Percentiles rank a stretch among this genome's conserved stretches.
phyloP scores from a whole-genome alignment of 2,329 filamentous ascomycete species.

The Nigrospora oryzae region DNA sequence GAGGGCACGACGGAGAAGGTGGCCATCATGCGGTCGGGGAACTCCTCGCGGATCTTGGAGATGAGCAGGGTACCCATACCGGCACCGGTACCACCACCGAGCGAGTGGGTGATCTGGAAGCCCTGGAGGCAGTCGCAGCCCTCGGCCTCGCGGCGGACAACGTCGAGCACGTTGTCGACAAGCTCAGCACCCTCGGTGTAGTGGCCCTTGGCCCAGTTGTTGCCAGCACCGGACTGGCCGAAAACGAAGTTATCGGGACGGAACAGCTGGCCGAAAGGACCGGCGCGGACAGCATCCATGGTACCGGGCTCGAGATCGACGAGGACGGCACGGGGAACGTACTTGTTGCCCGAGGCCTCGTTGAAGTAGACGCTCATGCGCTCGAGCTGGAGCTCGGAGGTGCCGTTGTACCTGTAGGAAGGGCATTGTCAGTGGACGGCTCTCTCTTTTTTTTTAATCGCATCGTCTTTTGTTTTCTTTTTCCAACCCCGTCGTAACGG shows the following conservation, averaged over 20 bases:
- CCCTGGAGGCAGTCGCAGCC: slow-evolving; percentile 99
- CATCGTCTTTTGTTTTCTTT: not conserved
- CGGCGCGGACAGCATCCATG: slow-evolving; percentile 98
- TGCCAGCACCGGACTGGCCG: slow-evolving; percentile 97
- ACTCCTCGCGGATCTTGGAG: slow-evolving; percentile 99
- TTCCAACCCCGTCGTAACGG: not conserved
- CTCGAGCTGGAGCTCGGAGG: slow-evolving; percentile 98
- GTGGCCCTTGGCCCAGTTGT: slow-evolving; percentile 99
- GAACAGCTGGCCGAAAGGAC: slow-evolving; percentile 98
- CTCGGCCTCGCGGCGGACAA: slow-evolving; percentile 97
- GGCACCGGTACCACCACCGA: slow-evolving; percentile 99
- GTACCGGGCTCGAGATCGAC: slow-evolving; percentile 99
- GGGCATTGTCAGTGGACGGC: slow-evolving; percentile 14
- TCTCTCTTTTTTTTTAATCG: not conserved
- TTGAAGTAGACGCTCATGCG: slow-evolving; percentile 99
- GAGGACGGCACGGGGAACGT: slow-evolving; percentile 97
- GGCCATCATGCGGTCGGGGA: slow-evolving; percentile 99
- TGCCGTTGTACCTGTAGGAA: slow-evolving; percentile 77
- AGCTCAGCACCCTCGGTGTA: slow-evolving; percentile 99
- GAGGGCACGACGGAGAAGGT: slow-evolving; percentile 99
- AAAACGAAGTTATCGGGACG: slow-evolving; percentile 99
- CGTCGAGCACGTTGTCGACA: slow-evolving; percentile 95
- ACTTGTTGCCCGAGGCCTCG: slow-evolving; percentile 93
- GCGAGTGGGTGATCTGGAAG: slow-evolving; percentile 99
- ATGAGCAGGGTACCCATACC: slow-evolving; percentile 99